Conservation (phyloP, 2,329 filamentous ascomycete species). For the Fusarium poae region DNA sequence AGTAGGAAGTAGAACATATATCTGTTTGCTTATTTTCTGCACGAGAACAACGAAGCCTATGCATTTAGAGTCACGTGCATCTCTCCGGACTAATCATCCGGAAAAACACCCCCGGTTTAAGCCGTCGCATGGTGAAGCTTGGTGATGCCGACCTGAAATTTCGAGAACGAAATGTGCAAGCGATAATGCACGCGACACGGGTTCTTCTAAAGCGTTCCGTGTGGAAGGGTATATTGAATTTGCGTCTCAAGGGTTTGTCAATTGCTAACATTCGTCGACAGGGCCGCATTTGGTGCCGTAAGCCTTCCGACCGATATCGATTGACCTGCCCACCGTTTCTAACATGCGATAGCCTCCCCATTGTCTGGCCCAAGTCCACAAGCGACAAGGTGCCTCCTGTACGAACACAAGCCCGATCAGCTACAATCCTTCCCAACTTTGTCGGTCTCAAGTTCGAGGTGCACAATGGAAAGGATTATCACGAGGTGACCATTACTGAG, state of each 20-base stretch:
- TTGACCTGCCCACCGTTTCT: slow-evolving; percentile 44
- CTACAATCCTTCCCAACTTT: slow-evolving; percentile 92
- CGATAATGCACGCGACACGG: slow-evolving; percentile 76
- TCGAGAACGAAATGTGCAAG: slow-evolving; percentile 45
- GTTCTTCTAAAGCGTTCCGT: slow-evolving; percentile 80
- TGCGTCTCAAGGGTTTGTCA: neutral
- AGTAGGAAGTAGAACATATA: accelerated
- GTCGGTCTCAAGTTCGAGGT: slow-evolving; percentile 91
- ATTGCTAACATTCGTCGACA: slow-evolving; percentile 49
- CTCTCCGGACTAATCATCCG: slow-evolving; percentile 29
- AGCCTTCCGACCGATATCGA: slow-evolving; percentile 46
- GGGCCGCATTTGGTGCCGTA: slow-evolving; percentile 68
- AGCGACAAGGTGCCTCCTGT: slow-evolving; percentile 79
- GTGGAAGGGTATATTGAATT: slow-evolving; percentile 79
- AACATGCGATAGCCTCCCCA: slow-evolving; percentile 66
- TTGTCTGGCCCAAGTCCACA: slow-evolving; percentile 68
- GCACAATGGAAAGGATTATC: slow-evolving; percentile 90
- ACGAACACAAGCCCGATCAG: slow-evolving; percentile 86
- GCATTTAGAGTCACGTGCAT: slow-evolving; percentile 14
- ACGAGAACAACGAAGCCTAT: neutral
- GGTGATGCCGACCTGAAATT: slow-evolving; percentile 41
- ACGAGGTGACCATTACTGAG: slow-evolving; percentile 86
- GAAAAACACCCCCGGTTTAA: slow-evolving; percentile 29
- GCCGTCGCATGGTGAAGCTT: slow-evolving; percentile 39
- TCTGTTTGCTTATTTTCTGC: neutral